These are phyloP conservation scores for Aspergillus awamori DNA, from an alignment of 2,329 filamentous ascomycete species.

Conservation along the genomic window DNA sequence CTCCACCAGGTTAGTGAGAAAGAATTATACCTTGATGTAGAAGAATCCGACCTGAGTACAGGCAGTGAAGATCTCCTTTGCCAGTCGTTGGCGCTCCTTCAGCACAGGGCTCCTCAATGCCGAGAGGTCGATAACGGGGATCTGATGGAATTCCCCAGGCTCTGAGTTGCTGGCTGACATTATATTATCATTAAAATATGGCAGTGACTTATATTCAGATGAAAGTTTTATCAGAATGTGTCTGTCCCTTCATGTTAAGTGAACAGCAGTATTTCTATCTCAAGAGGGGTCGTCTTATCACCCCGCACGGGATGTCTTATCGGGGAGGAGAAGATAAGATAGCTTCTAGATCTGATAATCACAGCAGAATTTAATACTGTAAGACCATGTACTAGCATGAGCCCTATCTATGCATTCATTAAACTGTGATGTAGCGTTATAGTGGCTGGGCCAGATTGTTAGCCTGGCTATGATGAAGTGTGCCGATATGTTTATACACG, in stretches of 20 bases:
- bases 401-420: no score
- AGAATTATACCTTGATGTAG: slow-evolving; percentile 38
- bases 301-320: not conserved
- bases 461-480: no score
- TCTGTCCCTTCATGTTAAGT: not conserved
- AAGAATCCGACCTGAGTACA: slow-evolving; percentile 51
- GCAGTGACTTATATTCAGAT: not conserved
- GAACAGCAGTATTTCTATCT: not conserved
- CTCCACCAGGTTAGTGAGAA: fast-evolving
- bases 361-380: no score
- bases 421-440: no score
- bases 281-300: not conserved
- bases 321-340: not conserved
- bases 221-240: no score
- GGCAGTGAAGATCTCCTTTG: slow-evolving; percentile 42
- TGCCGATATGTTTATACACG: no score
- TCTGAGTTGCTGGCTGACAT: not conserved
- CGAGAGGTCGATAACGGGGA: slow-evolving; percentile 51
- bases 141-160: slow-evolving; percentile 27
- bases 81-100: slow-evolving; percentile 43
- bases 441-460: no score
- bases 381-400: no score
- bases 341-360: no score
- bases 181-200: not conserved
- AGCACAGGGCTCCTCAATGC: slow-evolving; percentile 41